Conservation (phyloP, 148 eudicot species). For the Rhododendron henanense region DNA sequence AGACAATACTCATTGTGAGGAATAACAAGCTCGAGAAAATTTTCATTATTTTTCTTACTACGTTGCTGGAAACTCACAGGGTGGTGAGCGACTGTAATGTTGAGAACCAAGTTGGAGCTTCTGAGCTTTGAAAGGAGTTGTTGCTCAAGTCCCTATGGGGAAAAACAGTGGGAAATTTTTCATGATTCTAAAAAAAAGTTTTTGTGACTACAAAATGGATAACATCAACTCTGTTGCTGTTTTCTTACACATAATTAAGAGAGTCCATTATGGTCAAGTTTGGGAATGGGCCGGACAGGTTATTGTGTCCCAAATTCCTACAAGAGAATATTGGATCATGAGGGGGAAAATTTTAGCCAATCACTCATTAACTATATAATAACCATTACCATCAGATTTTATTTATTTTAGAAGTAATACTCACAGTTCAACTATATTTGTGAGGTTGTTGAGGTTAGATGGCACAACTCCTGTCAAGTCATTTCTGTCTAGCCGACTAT, state of each 20-base stretch:
- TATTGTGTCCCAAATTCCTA: slow-evolving; percentile 77
- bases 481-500: slow-evolving; percentile 85
- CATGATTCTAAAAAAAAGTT: not conserved
- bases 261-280: slow-evolving; percentile 66
- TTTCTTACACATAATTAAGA: slow-evolving; percentile 76
- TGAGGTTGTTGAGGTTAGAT: slow-evolving; percentile 69
- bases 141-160: slow-evolving; percentile 77
- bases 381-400: not conserved
- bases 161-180: not conserved
- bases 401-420: slow-evolving; percentile 23
- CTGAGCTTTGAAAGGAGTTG: slow-evolving; percentile 62
- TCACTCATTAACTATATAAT: not conserved
- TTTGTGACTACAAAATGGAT: not conserved
- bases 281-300: slow-evolving; percentile 61
- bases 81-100: slow-evolving; percentile 69
- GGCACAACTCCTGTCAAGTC: slow-evolving; percentile 58
- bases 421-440: slow-evolving; percentile 59
- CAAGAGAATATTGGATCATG: slow-evolving; percentile 1
- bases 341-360: not conserved
- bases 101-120: slow-evolving; percentile 81
- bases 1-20: not conserved
- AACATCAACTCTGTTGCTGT: not conserved
- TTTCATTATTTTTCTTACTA: not conserved
- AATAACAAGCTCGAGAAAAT: not conserved
- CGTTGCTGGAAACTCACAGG: slow-evolving; percentile 48